Percentiles rank a stretch among this genome's conserved stretches.
These are phyloP conservation scores for Oxytropis ochrocephala DNA, from an alignment of 306 rosid species.

Conservation along the genomic window DNA sequence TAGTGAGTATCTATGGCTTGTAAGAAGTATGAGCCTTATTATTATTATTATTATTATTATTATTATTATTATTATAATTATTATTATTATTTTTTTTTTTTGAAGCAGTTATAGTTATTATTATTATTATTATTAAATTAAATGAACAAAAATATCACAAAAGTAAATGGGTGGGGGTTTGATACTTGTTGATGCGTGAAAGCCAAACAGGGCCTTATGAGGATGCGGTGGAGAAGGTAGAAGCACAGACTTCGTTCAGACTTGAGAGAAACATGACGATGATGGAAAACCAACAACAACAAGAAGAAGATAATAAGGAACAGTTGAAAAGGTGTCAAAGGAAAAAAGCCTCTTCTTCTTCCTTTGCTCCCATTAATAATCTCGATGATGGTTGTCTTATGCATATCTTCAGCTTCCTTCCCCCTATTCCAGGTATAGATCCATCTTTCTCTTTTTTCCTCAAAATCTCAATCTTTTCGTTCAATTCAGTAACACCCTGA, in stretches of 20 bases:
- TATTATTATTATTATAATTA: too few species aligned
- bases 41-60: too few species aligned
- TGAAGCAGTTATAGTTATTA: too few species aligned
- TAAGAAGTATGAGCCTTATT: too few species aligned
- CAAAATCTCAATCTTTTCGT: neutral
- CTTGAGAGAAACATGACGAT: neutral
- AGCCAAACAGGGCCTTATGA: constrained; percentile 19
- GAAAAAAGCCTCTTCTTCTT: constrained; percentile 21
- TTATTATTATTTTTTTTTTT: too few species aligned
- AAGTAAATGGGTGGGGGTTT: neutral
- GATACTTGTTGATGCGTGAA: neutral
- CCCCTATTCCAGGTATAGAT: constrained; percentile 81
- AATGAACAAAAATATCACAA: neutral
- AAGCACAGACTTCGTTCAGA: constrained; percentile 8
- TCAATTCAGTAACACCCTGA: constrained; percentile 14
- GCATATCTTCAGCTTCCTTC: constrained; percentile 89
- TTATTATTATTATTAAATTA: too few species aligned
- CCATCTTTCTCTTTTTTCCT: neutral
- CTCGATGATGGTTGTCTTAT: constrained; percentile 92
- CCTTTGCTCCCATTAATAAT: constrained; percentile 39
- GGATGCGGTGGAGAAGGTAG: neutral
- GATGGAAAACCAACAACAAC: constrained; percentile 21
- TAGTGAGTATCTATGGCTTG: too few species aligned
- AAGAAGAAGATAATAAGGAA: neutral
- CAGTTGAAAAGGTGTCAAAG: constrained; percentile 27